These are phyloP conservation scores for Colletotrichum lini DNA, from an alignment of 2,329 filamentous ascomycete species.

Conservation along the genomic window DNA sequence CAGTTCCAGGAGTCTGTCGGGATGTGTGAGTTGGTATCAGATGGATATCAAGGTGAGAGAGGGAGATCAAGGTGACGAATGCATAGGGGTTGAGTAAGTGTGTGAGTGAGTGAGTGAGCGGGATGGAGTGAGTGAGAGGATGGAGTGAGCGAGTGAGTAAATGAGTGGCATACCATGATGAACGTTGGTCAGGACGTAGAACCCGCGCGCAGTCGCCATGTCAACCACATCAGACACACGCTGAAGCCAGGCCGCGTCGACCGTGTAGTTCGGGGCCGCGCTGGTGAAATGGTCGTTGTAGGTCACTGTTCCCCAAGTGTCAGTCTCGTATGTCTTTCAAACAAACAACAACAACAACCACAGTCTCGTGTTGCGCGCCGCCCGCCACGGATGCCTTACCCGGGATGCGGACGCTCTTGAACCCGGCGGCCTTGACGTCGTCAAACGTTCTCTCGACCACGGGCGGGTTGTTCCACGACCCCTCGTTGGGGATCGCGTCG, in stretches of 20 bases:
- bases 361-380: too few relatives aligned
- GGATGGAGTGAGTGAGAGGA: background rate
- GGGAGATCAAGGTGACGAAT: background rate
- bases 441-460: conserved; percentile 66
- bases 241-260: conserved; percentile 69
- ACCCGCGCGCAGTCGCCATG: conserved; percentile 63
- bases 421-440: conserved; percentile 66
- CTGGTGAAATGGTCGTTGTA: conserved; percentile 70
- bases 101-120: background rate
- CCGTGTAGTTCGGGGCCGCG: conserved; percentile 65
- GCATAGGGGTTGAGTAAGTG: background rate
- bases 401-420: conserved; percentile 72
- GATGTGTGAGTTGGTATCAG: background rate
- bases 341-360: too few relatives aligned
- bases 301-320: conserved; percentile 65
- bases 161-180: conserved; percentile 60
- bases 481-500: conserved; percentile 61
- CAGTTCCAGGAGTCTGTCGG: conserved; percentile 67
- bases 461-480: conserved; percentile 70
- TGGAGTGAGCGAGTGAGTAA: background rate
- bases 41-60: background rate
- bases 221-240: conserved; percentile 71
- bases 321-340: too few relatives aligned
- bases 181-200: conserved; percentile 70
- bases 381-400: background rate